A percentile compares a stretch with the other conserved stretches of the same genome.
Evolutionary conservation across 768 basidiomycete genomes (phyloP).

Genomic region (Pleurotus eryngii): DNA sequence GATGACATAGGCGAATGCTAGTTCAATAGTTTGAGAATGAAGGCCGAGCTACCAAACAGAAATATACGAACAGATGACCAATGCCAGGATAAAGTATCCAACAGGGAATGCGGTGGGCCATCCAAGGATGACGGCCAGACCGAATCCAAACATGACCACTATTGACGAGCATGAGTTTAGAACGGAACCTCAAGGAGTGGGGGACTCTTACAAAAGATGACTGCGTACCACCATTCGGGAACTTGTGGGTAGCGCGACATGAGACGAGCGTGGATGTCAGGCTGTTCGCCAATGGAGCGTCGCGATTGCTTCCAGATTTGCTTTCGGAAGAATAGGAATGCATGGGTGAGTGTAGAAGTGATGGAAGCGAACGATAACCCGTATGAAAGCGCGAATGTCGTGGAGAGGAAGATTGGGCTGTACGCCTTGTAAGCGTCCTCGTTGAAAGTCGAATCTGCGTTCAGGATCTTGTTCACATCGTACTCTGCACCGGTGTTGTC

Average conservation of each 20-base stretch:
- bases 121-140: conserved; percentile 62
- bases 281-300: conserved; percentile 71
- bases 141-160: conserved; percentile 66
- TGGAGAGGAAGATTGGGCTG: conserved; percentile 62
- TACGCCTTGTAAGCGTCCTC: conserved; percentile 50
- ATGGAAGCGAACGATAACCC: conserved; percentile 80
- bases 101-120: conserved; percentile 54
- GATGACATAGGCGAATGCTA: conserved; percentile 63
- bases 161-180: conserved; percentile 1
- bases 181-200: conserved; percentile 13
- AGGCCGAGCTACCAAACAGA: background rate
- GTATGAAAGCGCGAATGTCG: conserved; percentile 76
- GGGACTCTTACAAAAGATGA: conserved; percentile 50
- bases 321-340: conserved; percentile 71
- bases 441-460: conserved; percentile 52
- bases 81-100: conserved; percentile 56
- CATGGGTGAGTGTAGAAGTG: conserved; percentile 71
- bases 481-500: conserved; percentile 60
- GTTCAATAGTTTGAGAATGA: background rate
- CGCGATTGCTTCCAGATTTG: conserved; percentile 73
- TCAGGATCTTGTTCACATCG: conserved; percentile 56
- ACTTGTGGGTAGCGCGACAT: conserved; percentile 77
- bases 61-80: conserved; percentile 47
- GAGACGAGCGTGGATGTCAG: conserved; percentile 82
- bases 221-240: conserved; percentile 85